Evolutionary conservation across 2,329 filamentous ascomycete species (phyloP).

Genomic region (Neonectria magnoliae): DNA sequence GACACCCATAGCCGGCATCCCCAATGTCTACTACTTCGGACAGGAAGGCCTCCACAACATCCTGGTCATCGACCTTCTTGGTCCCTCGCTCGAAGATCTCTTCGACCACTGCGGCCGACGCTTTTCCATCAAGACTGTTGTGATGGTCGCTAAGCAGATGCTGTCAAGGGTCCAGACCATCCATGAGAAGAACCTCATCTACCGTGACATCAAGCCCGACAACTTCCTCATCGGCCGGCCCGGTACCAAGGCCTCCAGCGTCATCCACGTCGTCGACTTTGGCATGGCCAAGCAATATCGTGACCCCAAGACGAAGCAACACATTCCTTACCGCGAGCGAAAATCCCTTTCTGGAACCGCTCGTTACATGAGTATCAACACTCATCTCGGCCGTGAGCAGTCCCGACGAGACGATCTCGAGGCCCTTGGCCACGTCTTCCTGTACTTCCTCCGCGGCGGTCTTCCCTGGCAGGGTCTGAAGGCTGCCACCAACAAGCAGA

Average conservation of each 20-base stretch:
- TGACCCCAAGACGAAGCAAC: slow-evolving; percentile 98
- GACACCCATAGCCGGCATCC: slow-evolving; percentile 80
- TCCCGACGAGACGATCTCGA: slow-evolving; percentile 96
- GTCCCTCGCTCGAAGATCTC: slow-evolving; percentile 93
- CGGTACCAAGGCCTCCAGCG: slow-evolving; percentile 92
- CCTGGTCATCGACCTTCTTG: slow-evolving; percentile 94
- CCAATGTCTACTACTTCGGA: slow-evolving; percentile 99
- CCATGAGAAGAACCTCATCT: slow-evolving; percentile 99
- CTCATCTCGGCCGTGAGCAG: slow-evolving; percentile 94
- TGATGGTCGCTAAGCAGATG: slow-evolving; percentile 99
- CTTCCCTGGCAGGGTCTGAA: slow-evolving; percentile 79
- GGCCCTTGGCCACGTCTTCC: slow-evolving; percentile 80
- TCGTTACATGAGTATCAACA: slow-evolving; percentile 99
- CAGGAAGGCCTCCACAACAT: slow-evolving; percentile 99
- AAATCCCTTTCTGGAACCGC: slow-evolving; percentile 97
- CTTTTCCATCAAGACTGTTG: slow-evolving; percentile 96
- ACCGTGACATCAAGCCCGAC: slow-evolving; percentile 98
- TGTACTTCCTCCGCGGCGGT: slow-evolving; percentile 78
- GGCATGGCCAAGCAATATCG: slow-evolving; percentile 99
- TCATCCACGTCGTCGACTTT: slow-evolving; percentile 98
- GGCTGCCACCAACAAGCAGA: slow-evolving; percentile 87
- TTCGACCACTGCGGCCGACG: slow-evolving; percentile 97
- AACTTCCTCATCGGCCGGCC: slow-evolving; percentile 98
- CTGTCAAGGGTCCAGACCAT: slow-evolving; percentile 92
- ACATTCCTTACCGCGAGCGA: slow-evolving; percentile 96